A percentile compares a stretch with the other conserved stretches of the same genome.
phyloP scores from a whole-genome alignment of 345 rosid species.

The Sonneratia caseolaris region DNA sequence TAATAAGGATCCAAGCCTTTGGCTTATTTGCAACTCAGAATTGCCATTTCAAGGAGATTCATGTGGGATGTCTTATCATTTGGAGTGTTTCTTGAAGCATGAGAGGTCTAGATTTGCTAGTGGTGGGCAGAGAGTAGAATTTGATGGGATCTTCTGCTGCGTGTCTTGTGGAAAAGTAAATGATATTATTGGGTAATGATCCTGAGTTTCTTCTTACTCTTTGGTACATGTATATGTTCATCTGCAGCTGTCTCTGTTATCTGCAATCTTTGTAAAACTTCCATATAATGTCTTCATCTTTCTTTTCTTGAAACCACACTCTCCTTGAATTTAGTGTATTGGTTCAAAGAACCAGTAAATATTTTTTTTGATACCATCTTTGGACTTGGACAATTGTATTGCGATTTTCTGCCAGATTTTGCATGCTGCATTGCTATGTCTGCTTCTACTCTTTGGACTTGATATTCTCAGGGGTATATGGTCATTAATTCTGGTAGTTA shows the following conservation, averaged over 20 bases:
- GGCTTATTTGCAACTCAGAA: slow-evolving; percentile 72
- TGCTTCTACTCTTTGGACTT: too few species aligned
- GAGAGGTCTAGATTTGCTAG: slow-evolving; percentile 55
- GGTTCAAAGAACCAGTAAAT: background rate
- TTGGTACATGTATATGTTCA: background rate
- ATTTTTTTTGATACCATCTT: background rate
- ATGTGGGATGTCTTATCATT: slow-evolving; percentile 85
- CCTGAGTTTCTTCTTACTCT: background rate
- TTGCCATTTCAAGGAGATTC: slow-evolving; percentile 50
- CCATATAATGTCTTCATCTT: background rate
- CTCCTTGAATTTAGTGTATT: background rate
- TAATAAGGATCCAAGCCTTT: slow-evolving; percentile 90
- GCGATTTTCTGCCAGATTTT: background rate
- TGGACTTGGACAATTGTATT: background rate
- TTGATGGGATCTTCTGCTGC: slow-evolving; percentile 74
- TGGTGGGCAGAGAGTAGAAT: slow-evolving; percentile 28
- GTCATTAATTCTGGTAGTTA: too few species aligned
- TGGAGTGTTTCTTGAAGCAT: slow-evolving; percentile 72
- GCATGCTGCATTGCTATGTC: background rate
- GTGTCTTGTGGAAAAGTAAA: slow-evolving; percentile 63
- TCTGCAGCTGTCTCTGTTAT: background rate
- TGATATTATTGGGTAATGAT: slow-evolving; percentile 71
- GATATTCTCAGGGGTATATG: too few species aligned
- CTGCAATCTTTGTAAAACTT: background rate
- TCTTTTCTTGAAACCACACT: background rate